A percentile compares a stretch with the other conserved stretches of the same genome.
Conservation (phyloP, 1,139 yeast genomes). For the Protomyces inundatus region DNA sequence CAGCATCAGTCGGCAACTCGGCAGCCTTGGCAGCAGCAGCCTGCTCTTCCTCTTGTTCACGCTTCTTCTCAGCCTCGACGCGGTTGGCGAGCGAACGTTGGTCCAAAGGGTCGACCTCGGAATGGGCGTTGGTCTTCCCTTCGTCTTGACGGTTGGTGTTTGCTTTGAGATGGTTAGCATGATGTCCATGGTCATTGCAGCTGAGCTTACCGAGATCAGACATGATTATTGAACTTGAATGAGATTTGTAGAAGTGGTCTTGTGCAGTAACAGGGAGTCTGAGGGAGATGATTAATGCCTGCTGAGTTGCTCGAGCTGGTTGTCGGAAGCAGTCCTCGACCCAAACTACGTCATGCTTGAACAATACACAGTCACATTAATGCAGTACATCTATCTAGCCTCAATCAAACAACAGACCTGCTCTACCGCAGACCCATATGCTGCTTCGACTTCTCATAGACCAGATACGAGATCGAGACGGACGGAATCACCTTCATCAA, state of each 20-base stretch:
- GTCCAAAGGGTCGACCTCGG: constrained; percentile 22
- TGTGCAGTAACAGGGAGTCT: not conserved
- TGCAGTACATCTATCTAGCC: no score
- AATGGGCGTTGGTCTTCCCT: constrained; percentile 20
- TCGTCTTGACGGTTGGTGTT: constrained; percentile 16
- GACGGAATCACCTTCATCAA: constrained; percentile 87
- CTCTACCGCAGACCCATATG: constrained; percentile 18
- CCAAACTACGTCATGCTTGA: not conserved
- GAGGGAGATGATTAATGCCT: not conserved
- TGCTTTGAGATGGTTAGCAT: not conserved
- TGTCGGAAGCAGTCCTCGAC: not conserved
- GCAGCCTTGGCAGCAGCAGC: constrained; percentile 6
- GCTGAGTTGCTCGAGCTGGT: not conserved
- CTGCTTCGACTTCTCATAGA: constrained; percentile 58
- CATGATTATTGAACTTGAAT: constrained; percentile 10
- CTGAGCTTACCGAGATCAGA: not conserved
- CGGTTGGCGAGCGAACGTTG: constrained; percentile 27
- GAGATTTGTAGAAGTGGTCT: not conserved
- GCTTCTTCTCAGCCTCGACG: constrained; percentile 25
- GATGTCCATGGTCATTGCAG: not conserved
- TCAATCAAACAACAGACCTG: no score
- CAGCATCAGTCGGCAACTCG: constrained; percentile 14
- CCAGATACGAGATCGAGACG: constrained; percentile 92
- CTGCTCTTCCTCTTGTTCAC: constrained; percentile 22
- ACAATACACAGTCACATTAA: no score